Evolutionary conservation across 129 eudicot genomes (phyloP).

Genomic region (Pseudognaphalium luteoalbum): DNA sequence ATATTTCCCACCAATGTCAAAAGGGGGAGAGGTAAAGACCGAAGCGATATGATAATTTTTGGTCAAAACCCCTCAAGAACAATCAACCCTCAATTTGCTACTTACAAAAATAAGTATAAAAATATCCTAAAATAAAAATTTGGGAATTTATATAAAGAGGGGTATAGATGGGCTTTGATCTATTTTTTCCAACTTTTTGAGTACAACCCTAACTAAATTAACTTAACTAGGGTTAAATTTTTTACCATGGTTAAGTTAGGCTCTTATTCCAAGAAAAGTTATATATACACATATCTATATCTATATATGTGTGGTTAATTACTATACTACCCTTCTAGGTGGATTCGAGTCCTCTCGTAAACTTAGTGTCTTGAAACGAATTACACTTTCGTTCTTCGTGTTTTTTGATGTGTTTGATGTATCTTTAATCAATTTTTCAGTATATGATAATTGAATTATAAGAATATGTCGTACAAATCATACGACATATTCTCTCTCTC

Average conservation of each 20-base stretch:
- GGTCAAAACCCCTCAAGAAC: slow-evolving; percentile 44
- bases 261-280: neutral
- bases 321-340: slow-evolving; percentile 20
- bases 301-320: neutral
- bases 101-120: neutral
- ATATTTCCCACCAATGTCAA: slow-evolving; percentile 53
- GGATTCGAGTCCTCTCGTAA: neutral
- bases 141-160: slow-evolving; percentile 26
- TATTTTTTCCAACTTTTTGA: slow-evolving; percentile 10
- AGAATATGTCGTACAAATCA: too few species aligned
- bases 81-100: slow-evolving; percentile 35
- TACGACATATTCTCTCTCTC: too few species aligned
- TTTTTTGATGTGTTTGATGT: neutral
- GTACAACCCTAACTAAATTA: slow-evolving; percentile 31
- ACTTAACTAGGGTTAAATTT: slow-evolving; percentile 48
- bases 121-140: slow-evolving; percentile 25
- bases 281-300: neutral
- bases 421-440: neutral
- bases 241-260: slow-evolving; percentile 29
- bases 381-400: neutral
- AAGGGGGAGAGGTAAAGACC: slow-evolving; percentile 31
- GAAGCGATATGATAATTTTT: slow-evolving; percentile 19
- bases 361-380: neutral
- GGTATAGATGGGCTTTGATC: slow-evolving; percentile 33
- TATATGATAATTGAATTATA: too few species aligned